Evolutionary conservation across 176 grass and related monocot species (phyloP).

Genomic region (Hyparrhenia diplandra): DNA sequence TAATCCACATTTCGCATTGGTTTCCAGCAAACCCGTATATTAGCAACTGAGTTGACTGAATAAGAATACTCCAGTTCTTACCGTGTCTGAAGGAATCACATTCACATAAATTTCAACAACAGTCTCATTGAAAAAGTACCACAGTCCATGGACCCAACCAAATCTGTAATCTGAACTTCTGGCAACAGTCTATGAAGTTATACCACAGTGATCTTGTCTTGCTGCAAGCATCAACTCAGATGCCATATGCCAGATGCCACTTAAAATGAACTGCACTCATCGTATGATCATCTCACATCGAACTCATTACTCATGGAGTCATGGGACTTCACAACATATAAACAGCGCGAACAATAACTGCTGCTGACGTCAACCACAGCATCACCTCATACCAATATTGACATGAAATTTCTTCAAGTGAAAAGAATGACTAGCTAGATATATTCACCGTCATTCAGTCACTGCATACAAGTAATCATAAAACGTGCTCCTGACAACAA

Average conservation of each 20-base stretch:
- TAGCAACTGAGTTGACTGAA: no score
- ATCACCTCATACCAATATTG: neutral
- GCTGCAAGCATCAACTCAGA: neutral
- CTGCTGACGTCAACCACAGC: neutral
- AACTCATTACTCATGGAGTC: neutral
- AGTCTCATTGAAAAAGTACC: neutral
- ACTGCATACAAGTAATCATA: slow-evolving; percentile 2
- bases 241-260: neutral
- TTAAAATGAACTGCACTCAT: neutral
- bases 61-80: no score
- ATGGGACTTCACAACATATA: neutral
- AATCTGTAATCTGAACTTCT: neutral
- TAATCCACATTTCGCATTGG: no score
- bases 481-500: neutral
- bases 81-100: neutral
- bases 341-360: neutral
- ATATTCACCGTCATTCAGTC: neutral
- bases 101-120: neutral
- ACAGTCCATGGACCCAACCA: neutral
- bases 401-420: neutral
- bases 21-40: no score
- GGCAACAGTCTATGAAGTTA: neutral
- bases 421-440: neutral
- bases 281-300: neutral
- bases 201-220: neutral